Percentiles rank a stretch among this genome's conserved stretches.
Conservation (phyloP, 257 asterid species). For the Osmanthus fragrans region DNA sequence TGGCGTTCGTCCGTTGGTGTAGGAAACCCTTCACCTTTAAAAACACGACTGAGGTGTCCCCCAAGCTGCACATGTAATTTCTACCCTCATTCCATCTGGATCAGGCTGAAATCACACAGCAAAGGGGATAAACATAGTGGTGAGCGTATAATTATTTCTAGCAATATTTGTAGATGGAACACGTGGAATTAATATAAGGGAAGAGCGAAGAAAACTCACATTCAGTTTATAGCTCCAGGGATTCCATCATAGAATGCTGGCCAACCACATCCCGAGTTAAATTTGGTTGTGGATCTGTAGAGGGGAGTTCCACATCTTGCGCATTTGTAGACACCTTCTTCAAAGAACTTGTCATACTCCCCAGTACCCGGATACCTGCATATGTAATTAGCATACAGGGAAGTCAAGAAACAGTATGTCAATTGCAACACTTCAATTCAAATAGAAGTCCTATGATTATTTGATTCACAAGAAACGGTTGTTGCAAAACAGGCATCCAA, state of each 20-base stretch:
- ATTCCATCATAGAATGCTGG: slow-evolving; percentile 92
- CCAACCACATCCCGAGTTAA: slow-evolving; percentile 94
- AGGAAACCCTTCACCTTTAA: slow-evolving; percentile 77
- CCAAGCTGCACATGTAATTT: slow-evolving; percentile 94
- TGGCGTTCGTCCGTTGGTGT: slow-evolving; percentile 91
- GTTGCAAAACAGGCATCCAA: not conserved
- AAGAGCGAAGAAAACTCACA: slow-evolving; percentile 36
- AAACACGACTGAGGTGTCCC: slow-evolving; percentile 93
- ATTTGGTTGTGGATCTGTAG: slow-evolving; percentile 75
- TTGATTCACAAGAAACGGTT: not conserved
- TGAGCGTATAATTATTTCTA: not conserved
- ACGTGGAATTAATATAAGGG: not conserved
- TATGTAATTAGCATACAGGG: not conserved
- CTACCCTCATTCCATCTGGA: slow-evolving; percentile 76
- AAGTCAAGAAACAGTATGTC: not conserved
- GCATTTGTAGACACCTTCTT: slow-evolving; percentile 70
- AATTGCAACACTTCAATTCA: not conserved
- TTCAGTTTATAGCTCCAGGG: slow-evolving; percentile 81
- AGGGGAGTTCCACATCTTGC: slow-evolving; percentile 92
- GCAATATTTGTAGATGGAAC: not conserved
- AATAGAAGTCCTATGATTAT: not conserved
- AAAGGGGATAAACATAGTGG: not conserved
- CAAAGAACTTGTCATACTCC: slow-evolving; percentile 62
- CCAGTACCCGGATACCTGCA: slow-evolving; percentile 85
- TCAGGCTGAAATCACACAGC: slow-evolving; percentile 53